Evolutionary conservation across 495 filamentous ascomycete genomes (phyloP), one percentile per base, ranked within the genome.

Genomic region (Lepraria neglecta): DNA sequence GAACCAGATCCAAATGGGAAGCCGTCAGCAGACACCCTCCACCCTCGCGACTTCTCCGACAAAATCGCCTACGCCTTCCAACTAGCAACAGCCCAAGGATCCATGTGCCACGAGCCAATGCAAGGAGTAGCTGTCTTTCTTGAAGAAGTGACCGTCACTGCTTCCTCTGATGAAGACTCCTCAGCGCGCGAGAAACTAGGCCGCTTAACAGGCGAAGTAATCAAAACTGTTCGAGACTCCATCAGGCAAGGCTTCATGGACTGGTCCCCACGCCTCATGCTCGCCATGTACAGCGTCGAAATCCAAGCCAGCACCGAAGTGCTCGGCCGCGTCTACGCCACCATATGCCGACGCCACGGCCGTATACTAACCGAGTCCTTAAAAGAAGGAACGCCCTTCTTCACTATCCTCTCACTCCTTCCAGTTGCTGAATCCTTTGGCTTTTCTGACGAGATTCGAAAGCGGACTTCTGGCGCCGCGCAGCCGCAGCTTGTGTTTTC

Each of bases 241-340:
- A 92, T 97, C 64, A 80, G 83, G 19, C 83, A 88, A 67, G 92
- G 86, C 17, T 96, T 97, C 77, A 75, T 96, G 4, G 95, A 97
- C 78, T 98, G 92, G 92, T 91, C 87, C 59, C 92, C 95, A 0
- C 83, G 94, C 2, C 79, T 98, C 33, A 80, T 97, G 78, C 84
- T 97, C 54, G 92, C 94, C n/a, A 97, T 97, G 90, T 98, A 98
- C 76, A 90, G 86, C 58, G 92, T 90, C 71, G 92, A 97, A 69
- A 97, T 98, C 67, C 95, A 97, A 80, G 90, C 92, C 55, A 90
- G 89, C 44, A 90, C 91, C 69, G 92, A 96, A 75, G 94, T 97
- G 61, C 85, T 98, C 17, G 94, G 94, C 35, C 86, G 89, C 53
- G 94, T 97, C 52, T 97, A 98, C 77, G 88, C 85, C 62, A 91